phyloP scores from a whole-genome alignment of 129 eudicot genomes.

The Apium graveolens region DNA sequence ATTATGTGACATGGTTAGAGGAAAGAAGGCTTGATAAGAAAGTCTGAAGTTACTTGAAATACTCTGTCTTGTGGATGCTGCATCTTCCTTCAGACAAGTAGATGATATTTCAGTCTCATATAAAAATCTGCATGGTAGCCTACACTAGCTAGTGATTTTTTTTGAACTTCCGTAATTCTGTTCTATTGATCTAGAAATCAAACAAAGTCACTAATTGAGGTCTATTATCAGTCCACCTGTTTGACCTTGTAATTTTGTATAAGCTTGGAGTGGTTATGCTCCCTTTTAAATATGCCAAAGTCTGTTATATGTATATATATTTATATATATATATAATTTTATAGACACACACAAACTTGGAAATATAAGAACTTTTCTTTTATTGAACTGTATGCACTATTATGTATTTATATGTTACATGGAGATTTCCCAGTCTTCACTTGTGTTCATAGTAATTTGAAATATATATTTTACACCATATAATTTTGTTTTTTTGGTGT shows the following conservation, averaged over 20 bases:
- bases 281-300: background rate
- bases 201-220: background rate
- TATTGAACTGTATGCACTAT: background rate
- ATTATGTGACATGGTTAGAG: background rate
- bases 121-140: background rate
- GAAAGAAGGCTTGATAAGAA: background rate
- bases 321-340: too few relatives aligned
- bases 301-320: background rate
- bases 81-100: background rate
- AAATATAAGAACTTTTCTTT: background rate
- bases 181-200: background rate
- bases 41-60: background rate
- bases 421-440: background rate
- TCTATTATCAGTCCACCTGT: background rate
- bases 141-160: background rate
- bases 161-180: background rate
- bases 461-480: background rate
- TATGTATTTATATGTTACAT: background rate
- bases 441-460: background rate
- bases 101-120: background rate
- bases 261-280: background rate
- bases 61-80: background rate
- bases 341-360: background rate
- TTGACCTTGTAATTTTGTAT: background rate
- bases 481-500: slow-evolving; percentile 13